Conservation (phyloP, 306 rosid genomes). For the Betula pendula region DNA sequence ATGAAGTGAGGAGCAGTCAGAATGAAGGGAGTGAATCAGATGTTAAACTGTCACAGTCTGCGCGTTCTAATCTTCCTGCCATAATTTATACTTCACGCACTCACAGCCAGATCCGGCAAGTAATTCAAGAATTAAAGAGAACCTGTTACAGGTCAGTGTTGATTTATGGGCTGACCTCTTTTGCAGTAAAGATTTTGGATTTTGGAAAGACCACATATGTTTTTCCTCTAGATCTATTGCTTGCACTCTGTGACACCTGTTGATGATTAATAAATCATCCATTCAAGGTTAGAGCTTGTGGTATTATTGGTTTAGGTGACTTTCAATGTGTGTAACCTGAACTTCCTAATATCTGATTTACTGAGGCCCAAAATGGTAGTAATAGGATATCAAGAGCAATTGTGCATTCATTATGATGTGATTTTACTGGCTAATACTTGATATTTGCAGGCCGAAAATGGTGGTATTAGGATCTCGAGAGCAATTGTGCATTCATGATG, state of each 20-base stretch:
- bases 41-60: constrained; percentile 42
- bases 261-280: background rate
- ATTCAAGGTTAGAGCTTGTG: background rate
- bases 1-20: constrained; percentile 37
- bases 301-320: constrained; percentile 1
- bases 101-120: constrained; percentile 98
- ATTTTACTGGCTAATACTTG: constrained; percentile 34
- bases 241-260: background rate
- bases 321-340: constrained; percentile 11
- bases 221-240: background rate
- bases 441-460: constrained; percentile 82
- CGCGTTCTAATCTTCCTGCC: constrained; percentile 47
- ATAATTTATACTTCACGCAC: constrained; percentile 87
- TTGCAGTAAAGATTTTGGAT: background rate
- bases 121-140: constrained; percentile 79
- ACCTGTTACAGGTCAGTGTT: constrained; percentile 74
- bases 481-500: constrained; percentile 88
- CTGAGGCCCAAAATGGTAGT: constrained; percentile 91
- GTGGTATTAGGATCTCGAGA: constrained; percentile 89
- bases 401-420: constrained; percentile 83
- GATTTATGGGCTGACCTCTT: constrained; percentile 12
- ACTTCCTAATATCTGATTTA: constrained; percentile 16
- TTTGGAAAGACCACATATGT: background rate
- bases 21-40: constrained; percentile 38
- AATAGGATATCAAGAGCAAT: constrained; percentile 86